Conservation (phyloP, 108 stramenopile genomes). For the Pseudonitzschia multiseries region DNA sequence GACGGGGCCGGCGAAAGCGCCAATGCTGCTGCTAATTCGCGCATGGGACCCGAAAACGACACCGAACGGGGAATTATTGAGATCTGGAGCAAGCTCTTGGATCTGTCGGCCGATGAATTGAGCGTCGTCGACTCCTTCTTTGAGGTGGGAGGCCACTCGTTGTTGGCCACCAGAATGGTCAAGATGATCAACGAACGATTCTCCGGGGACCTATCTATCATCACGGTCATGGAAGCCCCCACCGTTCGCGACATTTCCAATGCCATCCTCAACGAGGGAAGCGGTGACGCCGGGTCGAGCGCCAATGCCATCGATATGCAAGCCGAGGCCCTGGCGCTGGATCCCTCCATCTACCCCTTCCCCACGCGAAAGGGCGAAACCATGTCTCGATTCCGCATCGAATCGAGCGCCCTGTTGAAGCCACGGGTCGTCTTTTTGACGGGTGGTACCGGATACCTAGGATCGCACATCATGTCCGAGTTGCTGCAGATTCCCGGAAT, state of each 20-base stretch:
- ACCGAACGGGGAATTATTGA: constrained; percentile 30
- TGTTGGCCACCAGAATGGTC: constrained; percentile 64
- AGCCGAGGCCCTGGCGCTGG: constrained; percentile 31
- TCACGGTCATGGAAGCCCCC: constrained; percentile 29
- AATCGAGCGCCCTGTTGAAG: constrained; percentile 21
- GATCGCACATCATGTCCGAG: constrained; percentile 64
- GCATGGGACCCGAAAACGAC: constrained; percentile 25
- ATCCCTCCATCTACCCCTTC: constrained; percentile 32
- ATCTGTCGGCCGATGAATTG: constrained; percentile 25
- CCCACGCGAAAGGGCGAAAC: constrained; percentile 32
- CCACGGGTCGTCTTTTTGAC: constrained; percentile 68
- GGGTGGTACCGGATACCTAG: constrained; percentile 76
- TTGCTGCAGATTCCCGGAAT: constrained; percentile 48
- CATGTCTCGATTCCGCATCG: constrained; percentile 37
- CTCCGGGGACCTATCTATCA: constrained; percentile 23
- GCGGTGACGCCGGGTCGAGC: background rate
- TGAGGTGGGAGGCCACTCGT: constrained; percentile 75
- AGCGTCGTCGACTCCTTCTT: constrained; percentile 50
- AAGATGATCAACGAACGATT: constrained; percentile 28
- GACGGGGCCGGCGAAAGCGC: background rate
- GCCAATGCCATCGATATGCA: constrained; percentile 30
- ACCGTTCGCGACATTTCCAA: constrained; percentile 19
- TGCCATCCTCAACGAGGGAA: background rate
- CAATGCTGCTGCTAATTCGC: constrained; percentile 1
- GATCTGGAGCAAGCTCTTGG: constrained; percentile 26